Conservation (phyloP, 2,329 filamentous ascomycete species). For the Aureobasidium sp. region DNA sequence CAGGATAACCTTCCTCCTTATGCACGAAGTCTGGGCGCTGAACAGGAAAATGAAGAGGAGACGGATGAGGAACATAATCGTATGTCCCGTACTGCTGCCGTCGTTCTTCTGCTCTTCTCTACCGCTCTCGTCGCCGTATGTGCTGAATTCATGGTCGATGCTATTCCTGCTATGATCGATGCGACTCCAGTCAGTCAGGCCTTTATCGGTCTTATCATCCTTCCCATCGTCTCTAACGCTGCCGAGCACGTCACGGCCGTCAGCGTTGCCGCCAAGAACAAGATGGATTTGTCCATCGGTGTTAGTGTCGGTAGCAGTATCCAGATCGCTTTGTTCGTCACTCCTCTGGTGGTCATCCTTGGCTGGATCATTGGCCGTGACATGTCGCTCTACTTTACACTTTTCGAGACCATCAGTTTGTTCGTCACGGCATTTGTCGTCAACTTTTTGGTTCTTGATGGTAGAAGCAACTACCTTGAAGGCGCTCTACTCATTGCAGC, state of each 20-base stretch:
- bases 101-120: constrained; percentile 46
- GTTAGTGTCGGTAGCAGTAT: constrained; percentile 74
- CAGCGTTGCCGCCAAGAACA: constrained; percentile 72
- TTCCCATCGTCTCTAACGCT: constrained; percentile 77
- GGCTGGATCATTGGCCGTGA: constrained; percentile 69
- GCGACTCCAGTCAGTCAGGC: constrained; percentile 55
- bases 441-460: constrained; percentile 78
- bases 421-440: constrained; percentile 78
- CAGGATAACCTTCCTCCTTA: constrained; percentile 10
- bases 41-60: constrained; percentile 14
- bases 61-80: constrained; percentile 26
- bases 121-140: constrained; percentile 53
- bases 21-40: background rate
- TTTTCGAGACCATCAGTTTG: constrained; percentile 59
- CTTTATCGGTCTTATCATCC: constrained; percentile 70
- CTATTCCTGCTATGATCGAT: constrained; percentile 60
- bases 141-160: constrained; percentile 65
- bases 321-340: constrained; percentile 72
- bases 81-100: constrained; percentile 51
- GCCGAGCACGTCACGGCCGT: constrained; percentile 76
- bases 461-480: constrained; percentile 75
- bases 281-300: constrained; percentile 76
- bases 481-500: constrained; percentile 67
- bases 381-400: constrained; percentile 57
- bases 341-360: constrained; percentile 66